These are phyloP conservation scores for Citrus sp. DNA, from an alignment of 345 rosid species.

Conservation along the genomic window DNA sequence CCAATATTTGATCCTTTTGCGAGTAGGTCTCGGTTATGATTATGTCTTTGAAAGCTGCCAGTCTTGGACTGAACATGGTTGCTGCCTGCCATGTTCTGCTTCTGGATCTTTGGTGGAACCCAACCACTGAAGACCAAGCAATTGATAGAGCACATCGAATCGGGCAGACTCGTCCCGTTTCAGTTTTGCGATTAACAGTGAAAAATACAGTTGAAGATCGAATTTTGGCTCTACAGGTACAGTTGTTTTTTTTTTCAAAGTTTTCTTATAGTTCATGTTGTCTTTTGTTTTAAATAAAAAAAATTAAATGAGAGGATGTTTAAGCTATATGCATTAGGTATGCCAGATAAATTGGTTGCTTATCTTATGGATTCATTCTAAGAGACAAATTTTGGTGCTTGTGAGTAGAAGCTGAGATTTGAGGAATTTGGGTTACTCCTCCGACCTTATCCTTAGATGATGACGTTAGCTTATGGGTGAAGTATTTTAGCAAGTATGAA, in stretches of 20 bases:
- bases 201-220: slow-evolving; percentile 95
- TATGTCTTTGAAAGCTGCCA: slow-evolving; percentile 97
- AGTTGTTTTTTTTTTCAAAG: background rate
- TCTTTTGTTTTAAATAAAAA: slow-evolving; percentile 1
- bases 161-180: slow-evolving; percentile 90
- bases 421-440: background rate
- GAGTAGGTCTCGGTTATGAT: slow-evolving; percentile 84
- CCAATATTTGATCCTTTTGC: background rate
- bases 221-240: slow-evolving; percentile 84
- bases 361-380: background rate
- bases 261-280: background rate
- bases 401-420: background rate
- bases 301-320: background rate
- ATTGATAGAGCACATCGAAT: slow-evolving; percentile 98
- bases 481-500: background rate
- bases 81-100: slow-evolving; percentile 91
- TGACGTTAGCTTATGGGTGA: background rate
- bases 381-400: background rate
- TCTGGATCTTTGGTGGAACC: slow-evolving; percentile 98
- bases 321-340: background rate
- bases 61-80: slow-evolving; percentile 97
- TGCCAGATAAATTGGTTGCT: background rate
- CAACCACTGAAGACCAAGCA: slow-evolving; percentile 96
- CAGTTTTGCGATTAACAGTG: slow-evolving; percentile 79
- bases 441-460: background rate